These are phyloP conservation scores for Cordyceps cateniannulata DNA, from an alignment of 2,329 filamentous ascomycete species.

Conservation along the genomic window DNA sequence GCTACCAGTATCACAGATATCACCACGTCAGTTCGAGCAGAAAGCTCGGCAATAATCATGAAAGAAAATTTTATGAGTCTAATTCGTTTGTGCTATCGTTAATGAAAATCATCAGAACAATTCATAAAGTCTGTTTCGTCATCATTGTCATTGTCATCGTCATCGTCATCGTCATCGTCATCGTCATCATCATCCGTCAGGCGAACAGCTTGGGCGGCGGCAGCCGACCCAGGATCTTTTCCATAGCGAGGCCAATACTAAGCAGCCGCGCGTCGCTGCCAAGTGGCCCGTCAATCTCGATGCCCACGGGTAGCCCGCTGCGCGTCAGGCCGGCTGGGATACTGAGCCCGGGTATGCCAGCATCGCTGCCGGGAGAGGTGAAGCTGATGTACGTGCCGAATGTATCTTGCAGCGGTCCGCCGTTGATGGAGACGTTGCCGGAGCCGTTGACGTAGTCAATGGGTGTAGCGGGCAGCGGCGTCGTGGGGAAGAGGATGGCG, in stretches of 20 bases:
- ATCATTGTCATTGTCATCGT: neutral
- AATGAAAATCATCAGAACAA: neutral
- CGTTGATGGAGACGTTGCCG: slow-evolving; percentile 16
- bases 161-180: neutral
- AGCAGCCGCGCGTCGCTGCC: slow-evolving; percentile 15
- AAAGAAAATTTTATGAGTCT: neutral
- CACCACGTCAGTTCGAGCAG: neutral
- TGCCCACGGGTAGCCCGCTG: slow-evolving; percentile 13
- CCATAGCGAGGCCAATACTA: slow-evolving; percentile 13
- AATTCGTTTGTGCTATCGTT: neutral
- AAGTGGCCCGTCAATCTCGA: slow-evolving; percentile 16
- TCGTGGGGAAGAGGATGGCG: slow-evolving; percentile 16
- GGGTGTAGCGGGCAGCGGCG: slow-evolving; percentile 14
- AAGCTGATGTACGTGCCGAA: slow-evolving; percentile 14
- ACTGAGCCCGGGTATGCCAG: slow-evolving; percentile 16
- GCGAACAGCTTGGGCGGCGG: slow-evolving; percentile 10
- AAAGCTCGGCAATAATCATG: neutral
- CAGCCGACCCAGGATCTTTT: slow-evolving; percentile 13
- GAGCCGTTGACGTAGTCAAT: slow-evolving; percentile 14
- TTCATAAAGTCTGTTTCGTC: neutral
- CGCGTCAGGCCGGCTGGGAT: slow-evolving; percentile 14
- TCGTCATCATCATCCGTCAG: neutral
- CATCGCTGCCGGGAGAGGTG: slow-evolving; percentile 15
- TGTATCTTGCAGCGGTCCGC: slow-evolving; percentile 12
- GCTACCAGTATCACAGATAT: neutral